phyloP scores from a whole-genome alignment of 129 eudicot species.

The Glebionis coronaria region DNA sequence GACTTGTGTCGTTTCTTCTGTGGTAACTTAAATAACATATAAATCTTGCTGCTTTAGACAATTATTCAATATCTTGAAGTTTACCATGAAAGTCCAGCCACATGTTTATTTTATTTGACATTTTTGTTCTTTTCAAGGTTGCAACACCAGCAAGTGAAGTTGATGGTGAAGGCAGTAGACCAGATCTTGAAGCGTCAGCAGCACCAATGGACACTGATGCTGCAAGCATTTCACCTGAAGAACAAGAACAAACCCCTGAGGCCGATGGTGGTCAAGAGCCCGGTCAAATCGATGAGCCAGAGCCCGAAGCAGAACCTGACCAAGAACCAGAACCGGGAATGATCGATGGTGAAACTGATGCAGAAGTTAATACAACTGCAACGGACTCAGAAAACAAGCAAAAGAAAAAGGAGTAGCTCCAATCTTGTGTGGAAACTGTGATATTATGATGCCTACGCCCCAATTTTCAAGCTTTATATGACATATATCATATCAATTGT shows the following conservation, averaged over 20 bases:
- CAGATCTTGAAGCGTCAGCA: conserved; percentile 54
- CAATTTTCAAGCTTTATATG: not conserved
- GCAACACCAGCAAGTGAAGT: conserved; percentile 66
- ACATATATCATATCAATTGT: not conserved
- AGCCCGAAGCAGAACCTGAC: conserved; percentile 49
- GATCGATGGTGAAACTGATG: conserved; percentile 69
- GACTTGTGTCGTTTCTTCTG: conserved; percentile 15
- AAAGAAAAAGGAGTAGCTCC: not conserved
- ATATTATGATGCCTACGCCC: not conserved
- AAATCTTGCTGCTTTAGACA: conserved; percentile 1
- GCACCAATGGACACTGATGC: conserved; percentile 66
- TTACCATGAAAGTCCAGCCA: conserved; percentile 2
- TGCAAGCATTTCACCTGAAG: conserved; percentile 52
- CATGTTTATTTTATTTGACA: not conserved
- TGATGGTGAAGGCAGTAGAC: conserved; percentile 56
- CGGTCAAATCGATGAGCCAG: conserved; percentile 66
- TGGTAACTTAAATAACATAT: not conserved
- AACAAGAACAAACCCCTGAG: conserved; percentile 65
- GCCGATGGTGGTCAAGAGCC: conserved; percentile 62
- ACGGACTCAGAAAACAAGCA: conserved; percentile 27
- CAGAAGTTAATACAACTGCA: conserved; percentile 54
- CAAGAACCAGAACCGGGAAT: no score
- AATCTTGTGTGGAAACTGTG: conserved; percentile 10
- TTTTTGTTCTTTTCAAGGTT: conserved; percentile 28
- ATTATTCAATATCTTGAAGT: not conserved